These are phyloP conservation scores for Mycosarcoma mackinlayi DNA, from an alignment of 1,284 basidiomycete species.

Conservation along the genomic window DNA sequence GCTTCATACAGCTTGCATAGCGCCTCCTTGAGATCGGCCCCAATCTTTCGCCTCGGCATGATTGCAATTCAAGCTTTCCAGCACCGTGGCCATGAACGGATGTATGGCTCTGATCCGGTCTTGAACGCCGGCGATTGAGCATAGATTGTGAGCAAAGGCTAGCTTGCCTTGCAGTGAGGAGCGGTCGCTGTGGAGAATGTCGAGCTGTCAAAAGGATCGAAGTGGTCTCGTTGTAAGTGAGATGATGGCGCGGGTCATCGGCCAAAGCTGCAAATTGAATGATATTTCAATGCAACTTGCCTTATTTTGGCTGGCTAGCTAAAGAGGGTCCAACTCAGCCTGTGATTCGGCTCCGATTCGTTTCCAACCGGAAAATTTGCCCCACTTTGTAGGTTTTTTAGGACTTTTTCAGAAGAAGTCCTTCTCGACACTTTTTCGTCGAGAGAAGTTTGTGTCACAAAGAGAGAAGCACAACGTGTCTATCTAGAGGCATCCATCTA, in stretches of 20 bases:
- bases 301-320: not conserved
- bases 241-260: slow-evolving; percentile 15
- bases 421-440: slow-evolving; percentile 5
- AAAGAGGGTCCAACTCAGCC: slow-evolving; percentile 13
- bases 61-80: not conserved
- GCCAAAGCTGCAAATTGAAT: slow-evolving; percentile 37
- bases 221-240: slow-evolving; percentile 34
- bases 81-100: too few relatives aligned
- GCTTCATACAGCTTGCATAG: slow-evolving; percentile 54
- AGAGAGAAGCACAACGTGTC: too few relatives aligned
- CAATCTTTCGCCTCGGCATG: slow-evolving; percentile 51
- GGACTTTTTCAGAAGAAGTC: not conserved
- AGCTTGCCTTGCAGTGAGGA: too few relatives aligned
- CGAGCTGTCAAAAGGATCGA: slow-evolving; percentile 30
- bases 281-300: slow-evolving; percentile 50
- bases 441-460: too few relatives aligned
- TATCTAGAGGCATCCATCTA: not conserved
- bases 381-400: slow-evolving; percentile 1
- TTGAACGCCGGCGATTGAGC: too few relatives aligned
- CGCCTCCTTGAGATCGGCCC: slow-evolving; percentile 54
- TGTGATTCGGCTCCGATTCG: slow-evolving; percentile 15
- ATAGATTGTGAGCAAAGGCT: too few relatives aligned
- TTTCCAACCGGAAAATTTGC: slow-evolving; percentile 15
- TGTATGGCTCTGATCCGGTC: too few relatives aligned
- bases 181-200: not conserved